Evolutionary conservation across 768 basidiomycete genomes (phyloP).

Genomic region (Wakefieldia striispora): DNA sequence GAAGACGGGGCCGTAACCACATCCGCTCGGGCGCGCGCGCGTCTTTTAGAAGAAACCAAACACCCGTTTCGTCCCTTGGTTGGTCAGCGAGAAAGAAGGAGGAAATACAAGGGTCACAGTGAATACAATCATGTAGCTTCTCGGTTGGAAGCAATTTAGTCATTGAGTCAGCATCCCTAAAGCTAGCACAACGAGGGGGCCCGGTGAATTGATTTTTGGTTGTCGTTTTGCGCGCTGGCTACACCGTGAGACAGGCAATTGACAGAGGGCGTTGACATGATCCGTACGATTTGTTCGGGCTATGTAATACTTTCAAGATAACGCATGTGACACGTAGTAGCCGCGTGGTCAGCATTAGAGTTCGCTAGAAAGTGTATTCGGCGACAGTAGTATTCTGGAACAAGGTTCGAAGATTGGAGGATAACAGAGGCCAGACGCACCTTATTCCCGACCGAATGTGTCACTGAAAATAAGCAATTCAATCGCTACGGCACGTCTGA

Average conservation of each 20-base stretch:
- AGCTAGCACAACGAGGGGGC: too few species aligned
- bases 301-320: not conserved
- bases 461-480: conserved; percentile 23
- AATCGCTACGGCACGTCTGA: conserved; percentile 20
- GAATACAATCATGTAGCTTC: not conserved
- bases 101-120: not conserved
- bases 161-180: too few species aligned
- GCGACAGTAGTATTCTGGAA: conserved; percentile 5
- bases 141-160: conserved; percentile 7
- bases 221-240: conserved; percentile 12
- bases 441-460: conserved; percentile 23
- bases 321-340: conserved; percentile 9
- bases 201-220: not conserved
- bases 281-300: too few species aligned
- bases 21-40: conserved; percentile 9
- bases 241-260: conserved; percentile 13
- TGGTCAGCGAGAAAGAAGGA: conserved; percentile 10
- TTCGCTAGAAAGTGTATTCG: not conserved
- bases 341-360: conserved; percentile 3
- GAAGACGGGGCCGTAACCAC: not conserved
- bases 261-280: not conserved
- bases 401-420: conserved; percentile 20
- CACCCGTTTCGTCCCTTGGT: conserved; percentile 1
- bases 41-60: conserved; percentile 6
- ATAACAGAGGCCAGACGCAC: conserved; percentile 17